Conservation (phyloP, 2,329 filamentous ascomycete genomes). For the Dactylonectria macrodidyma region DNA sequence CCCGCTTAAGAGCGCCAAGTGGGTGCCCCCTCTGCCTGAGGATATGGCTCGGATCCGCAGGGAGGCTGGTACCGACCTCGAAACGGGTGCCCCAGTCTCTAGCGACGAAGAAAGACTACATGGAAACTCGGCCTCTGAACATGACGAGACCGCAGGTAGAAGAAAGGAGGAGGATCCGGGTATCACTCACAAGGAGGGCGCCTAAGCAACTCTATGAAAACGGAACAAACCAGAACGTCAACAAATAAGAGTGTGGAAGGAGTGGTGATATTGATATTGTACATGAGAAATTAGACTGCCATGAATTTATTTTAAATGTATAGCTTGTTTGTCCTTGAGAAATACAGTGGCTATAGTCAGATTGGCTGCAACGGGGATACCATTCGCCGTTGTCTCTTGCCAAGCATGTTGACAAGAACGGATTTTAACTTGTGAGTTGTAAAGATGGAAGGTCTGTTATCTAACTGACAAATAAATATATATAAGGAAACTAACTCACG, state of each 20-base stretch:
- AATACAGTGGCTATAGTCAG: too few species aligned
- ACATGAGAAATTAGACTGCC: not conserved
- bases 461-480: too few species aligned
- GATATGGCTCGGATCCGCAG: slow-evolving; percentile 60
- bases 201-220: not conserved
- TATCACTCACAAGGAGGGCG: slow-evolving; percentile 28
- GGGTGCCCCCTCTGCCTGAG: slow-evolving; percentile 61
- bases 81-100: slow-evolving; percentile 32
- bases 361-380: too few species aligned
- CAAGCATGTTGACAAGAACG: too few species aligned
- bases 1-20: slow-evolving; percentile 74
- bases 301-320: not conserved
- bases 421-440: too few species aligned
- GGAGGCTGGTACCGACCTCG: slow-evolving; percentile 58
- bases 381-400: too few species aligned
- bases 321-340: not conserved
- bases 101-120: slow-evolving; percentile 42
- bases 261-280: not conserved
- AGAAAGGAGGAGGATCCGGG: slow-evolving; percentile 38
- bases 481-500: too few species aligned
- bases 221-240: not conserved
- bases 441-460: too few species aligned
- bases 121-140: slow-evolving; percentile 22
- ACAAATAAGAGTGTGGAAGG: not conserved
- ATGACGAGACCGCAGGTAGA: slow-evolving; percentile 6